Evolutionary conservation across 2,329 filamentous ascomycete species (phyloP).

Genomic region (Ophiostoma populinum): DNA sequence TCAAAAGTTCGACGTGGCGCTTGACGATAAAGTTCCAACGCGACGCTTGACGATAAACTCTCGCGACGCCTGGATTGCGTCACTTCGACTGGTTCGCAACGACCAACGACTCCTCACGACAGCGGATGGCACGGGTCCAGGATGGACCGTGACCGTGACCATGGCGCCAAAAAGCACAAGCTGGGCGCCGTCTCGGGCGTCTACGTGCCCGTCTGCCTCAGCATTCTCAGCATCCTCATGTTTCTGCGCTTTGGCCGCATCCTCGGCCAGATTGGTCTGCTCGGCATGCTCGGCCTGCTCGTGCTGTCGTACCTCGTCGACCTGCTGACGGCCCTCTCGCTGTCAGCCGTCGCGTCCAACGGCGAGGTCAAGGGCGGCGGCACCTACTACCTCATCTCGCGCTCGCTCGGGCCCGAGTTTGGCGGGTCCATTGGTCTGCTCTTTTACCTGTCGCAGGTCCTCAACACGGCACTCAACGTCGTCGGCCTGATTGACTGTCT

Average conservation of each 20-base stretch:
- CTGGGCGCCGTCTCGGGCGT: conserved; percentile 63
- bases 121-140: conserved; percentile 4
- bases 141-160: conserved; percentile 17
- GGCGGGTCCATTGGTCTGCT: conserved; percentile 76
- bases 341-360: conserved; percentile 80
- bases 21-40: no score
- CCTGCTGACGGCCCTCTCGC: conserved; percentile 67
- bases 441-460: conserved; percentile 77
- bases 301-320: conserved; percentile 63
- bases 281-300: conserved; percentile 67
- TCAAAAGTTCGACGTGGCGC: no score
- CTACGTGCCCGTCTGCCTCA: conserved; percentile 76
- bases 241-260: conserved; percentile 80
- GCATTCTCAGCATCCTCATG: conserved; percentile 82
- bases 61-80: no score
- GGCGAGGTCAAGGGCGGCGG: conserved; percentile 77
- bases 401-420: conserved; percentile 74
- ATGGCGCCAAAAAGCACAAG: conserved; percentile 32
- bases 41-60: no score
- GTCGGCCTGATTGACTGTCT: conserved; percentile 76
- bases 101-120: no score
- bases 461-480: conserved; percentile 77
- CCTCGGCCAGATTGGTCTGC: conserved; percentile 58
- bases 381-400: conserved; percentile 76
- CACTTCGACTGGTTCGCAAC: no score